These are phyloP conservation scores for Trichophyton schoenleinii DNA, from an alignment of 2,329 filamentous ascomycete genomes.

Conservation along the genomic window DNA sequence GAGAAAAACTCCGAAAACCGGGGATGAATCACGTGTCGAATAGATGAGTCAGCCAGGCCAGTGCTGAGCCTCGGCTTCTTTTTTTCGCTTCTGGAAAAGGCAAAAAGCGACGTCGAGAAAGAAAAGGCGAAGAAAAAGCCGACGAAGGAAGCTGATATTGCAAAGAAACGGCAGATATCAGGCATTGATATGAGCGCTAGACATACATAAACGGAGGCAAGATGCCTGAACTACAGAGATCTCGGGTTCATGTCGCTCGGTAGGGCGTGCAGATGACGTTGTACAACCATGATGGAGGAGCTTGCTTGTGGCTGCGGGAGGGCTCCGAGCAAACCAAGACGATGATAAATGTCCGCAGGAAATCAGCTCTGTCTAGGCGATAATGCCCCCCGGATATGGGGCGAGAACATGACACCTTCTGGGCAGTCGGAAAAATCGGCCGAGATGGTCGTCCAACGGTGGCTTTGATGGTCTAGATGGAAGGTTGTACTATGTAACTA, in stretches of 20 bases:
- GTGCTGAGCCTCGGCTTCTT: constrained; percentile 1
- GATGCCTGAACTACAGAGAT: not conserved
- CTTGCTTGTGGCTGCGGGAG: not conserved
- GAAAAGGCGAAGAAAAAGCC: not conserved
- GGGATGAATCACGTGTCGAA: not conserved
- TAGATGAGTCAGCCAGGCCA: not conserved
- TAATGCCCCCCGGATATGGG: not conserved
- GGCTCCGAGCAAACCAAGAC: not conserved
- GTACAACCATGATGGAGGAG: not conserved
- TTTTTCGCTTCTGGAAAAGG: not conserved
- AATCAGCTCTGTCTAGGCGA: not conserved
- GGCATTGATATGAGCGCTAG: not conserved
- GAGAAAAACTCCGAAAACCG: not conserved
- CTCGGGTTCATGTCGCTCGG: not conserved
- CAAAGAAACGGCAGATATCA: not conserved
- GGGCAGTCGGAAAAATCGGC: not conserved
- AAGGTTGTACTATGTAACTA: not conserved
- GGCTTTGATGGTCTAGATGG: not conserved
- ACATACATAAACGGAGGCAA: not conserved
- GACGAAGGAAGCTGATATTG: not conserved
- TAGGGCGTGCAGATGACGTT: not conserved
- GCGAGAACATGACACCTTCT: not conserved
- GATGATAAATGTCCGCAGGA: not conserved
- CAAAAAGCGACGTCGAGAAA: not conserved
- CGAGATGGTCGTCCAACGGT: not conserved